Evolutionary conservation across 2,329 filamentous ascomycete species (phyloP), one percentile per base, ranked within the genome.

Genomic region (Penicillium decumbens): DNA sequence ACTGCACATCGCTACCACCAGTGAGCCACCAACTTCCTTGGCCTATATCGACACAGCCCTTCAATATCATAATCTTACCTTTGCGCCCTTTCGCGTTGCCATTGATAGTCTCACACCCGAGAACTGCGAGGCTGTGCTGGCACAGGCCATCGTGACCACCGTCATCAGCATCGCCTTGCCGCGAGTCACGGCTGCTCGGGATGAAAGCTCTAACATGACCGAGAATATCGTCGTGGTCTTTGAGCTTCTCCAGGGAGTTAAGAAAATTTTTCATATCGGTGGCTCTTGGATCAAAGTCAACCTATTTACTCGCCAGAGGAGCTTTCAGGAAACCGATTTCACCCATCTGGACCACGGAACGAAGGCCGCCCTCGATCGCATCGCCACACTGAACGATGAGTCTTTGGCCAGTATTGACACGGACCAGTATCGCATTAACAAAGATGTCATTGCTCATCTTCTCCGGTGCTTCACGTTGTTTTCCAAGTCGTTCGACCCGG

Each of bases 221-320:
- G 68, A 70, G 44, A 69, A 70, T 41, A 65, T 70, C 7, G 53
- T 66, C 5, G 60, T 66, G 6, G 62, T 69, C 2, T 68, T 69
- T 35, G 66, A 70, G 32, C 59, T 71, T 6, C 55, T 71, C 6
- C 66, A 68, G 42, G 68, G 68, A 0, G 61, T 67, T 27, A 64
- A 56, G 25, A 69, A 69, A 3, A 71, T 71, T 20, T 60, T 64
- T 28, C 52, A 45, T 2, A 65, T 68, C 29, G 65, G 63, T 18
- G 56, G 57, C 13, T 53, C 63, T 1, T 70, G 67, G 53, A 74
- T 81, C 55, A 77, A 80, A 55, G 72, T 75, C 13, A 78, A 75
- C 67, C 65, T 80, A 1, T 81, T 80, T 60, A 74, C 69, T 23
- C 68, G 68, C 3, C 73, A 70, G 33, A 58, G 59, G 0, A 63